phyloP scores from a whole-genome alignment of 495 filamentous ascomycete species.

The Glonium stellatum region DNA sequence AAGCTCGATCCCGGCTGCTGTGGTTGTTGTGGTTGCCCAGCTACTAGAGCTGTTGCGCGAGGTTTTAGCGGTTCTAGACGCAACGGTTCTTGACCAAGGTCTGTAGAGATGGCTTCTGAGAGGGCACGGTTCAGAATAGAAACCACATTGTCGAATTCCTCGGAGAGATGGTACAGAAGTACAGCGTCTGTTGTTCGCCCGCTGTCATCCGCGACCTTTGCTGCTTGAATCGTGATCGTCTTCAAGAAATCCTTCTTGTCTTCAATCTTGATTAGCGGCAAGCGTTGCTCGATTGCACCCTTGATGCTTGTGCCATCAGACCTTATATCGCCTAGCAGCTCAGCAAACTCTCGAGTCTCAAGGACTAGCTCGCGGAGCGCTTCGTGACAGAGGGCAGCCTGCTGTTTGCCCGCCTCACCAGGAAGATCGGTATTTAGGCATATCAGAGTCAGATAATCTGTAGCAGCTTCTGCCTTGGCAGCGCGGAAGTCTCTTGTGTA shows the following conservation, averaged over 20 bases:
- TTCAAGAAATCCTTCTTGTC: conserved; percentile 78
- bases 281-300: conserved; percentile 84
- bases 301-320: conserved; percentile 72
- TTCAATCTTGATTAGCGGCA: conserved; percentile 69
- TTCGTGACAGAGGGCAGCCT: conserved; percentile 80
- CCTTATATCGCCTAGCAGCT: conserved; percentile 84
- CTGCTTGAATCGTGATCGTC: conserved; percentile 82
- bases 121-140: conserved; percentile 82
- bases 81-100: conserved; percentile 68
- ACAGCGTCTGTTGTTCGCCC: conserved; percentile 89
- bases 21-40: conserved; percentile 19
- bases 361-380: conserved; percentile 91
- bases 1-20: conserved; percentile 50
- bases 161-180: conserved; percentile 85
- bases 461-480: conserved; percentile 74
- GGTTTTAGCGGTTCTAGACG: conserved; percentile 74
- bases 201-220: conserved; percentile 85
- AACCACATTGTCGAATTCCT: conserved; percentile 88
- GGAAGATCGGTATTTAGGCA: conserved; percentile 85
- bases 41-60: conserved; percentile 29
- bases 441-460: conserved; percentile 88
- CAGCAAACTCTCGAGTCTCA: conserved; percentile 89
- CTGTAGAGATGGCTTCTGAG: conserved; percentile 74
- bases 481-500: conserved; percentile 95
- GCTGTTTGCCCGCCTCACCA: conserved; percentile 63